phyloP scores from a whole-genome alignment of 2,329 filamentous ascomycete species.

The Colletotrichum graminicola region DNA sequence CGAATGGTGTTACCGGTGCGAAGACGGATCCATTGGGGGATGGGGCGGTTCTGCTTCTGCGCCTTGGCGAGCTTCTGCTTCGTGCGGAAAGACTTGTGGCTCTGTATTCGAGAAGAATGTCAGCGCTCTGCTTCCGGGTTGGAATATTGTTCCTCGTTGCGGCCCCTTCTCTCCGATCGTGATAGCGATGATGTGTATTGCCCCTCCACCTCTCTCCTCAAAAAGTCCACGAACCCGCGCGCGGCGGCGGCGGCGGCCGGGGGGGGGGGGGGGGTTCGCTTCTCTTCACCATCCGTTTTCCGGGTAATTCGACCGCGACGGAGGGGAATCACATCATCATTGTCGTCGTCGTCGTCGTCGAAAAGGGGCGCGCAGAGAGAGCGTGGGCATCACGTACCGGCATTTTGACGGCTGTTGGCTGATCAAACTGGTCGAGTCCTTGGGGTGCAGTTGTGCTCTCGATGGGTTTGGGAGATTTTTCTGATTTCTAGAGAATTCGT shows the following conservation, averaged over 20 bases:
- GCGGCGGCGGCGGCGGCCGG: neutral
- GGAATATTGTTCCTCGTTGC: neutral
- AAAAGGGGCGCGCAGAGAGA: conserved; percentile 15
- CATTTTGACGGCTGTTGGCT: conserved; percentile 56
- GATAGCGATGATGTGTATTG: conserved; percentile 27
- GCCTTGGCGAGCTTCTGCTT: conserved; percentile 99
- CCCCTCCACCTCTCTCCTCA: conserved; percentile 15
- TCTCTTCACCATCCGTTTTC: neutral
- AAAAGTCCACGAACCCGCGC: conserved; percentile 7
- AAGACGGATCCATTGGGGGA: conserved; percentile 99
- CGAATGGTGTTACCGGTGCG: conserved; percentile 99
- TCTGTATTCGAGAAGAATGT: conserved; percentile 67
- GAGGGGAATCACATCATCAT: conserved; percentile 18
- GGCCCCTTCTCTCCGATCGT: conserved; percentile 6
- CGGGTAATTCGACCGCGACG: conserved; percentile 9
- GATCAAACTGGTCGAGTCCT: conserved; percentile 53
- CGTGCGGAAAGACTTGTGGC: conserved; percentile 99
- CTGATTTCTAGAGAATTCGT: conserved; percentile 35
- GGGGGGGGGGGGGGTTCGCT: neutral
- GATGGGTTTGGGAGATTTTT: conserved; percentile 23
- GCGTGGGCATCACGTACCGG: conserved; percentile 50
- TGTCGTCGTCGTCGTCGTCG: conserved; percentile 21
- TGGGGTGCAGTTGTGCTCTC: conserved; percentile 40
- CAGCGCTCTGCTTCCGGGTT: conserved; percentile 28
- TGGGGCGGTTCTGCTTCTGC: conserved; percentile 99